A percentile compares a stretch with the other conserved stretches of the same genome.
phyloP scores from a whole-genome alignment of 768 basidiomycete genomes.

The Leccinum disarticulatum region DNA sequence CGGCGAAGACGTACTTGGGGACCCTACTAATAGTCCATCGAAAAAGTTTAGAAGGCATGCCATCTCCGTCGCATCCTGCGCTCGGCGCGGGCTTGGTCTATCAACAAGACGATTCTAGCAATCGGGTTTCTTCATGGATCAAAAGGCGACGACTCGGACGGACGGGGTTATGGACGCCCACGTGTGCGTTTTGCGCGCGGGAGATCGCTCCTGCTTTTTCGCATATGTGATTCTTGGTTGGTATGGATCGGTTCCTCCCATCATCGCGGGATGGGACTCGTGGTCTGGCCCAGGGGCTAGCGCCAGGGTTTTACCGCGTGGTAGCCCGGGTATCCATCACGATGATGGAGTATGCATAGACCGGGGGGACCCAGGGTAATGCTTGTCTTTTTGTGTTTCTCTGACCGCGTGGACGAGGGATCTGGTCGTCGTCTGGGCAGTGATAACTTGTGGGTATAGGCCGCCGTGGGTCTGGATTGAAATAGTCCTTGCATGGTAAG shows the following conservation, averaged over 20 bases:
- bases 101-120: background rate
- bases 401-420: no score
- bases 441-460: background rate
- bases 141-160: background rate
- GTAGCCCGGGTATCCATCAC: background rate
- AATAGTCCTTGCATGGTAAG: background rate
- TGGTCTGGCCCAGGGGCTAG: background rate
- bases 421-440: background rate
- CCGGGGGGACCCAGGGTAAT: no score
- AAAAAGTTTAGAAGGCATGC: background rate
- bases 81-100: background rate
- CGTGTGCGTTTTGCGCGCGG: background rate
- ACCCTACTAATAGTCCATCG: no score
- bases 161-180: background rate
- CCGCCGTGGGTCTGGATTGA: background rate
- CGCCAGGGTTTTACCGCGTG: no score
- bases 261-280: background rate
- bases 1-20: background rate
- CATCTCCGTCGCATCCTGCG: background rate
- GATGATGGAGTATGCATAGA: background rate
- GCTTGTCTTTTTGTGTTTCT: no score
- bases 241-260: background rate
- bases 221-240: background rate
- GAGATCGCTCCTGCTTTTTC: background rate
- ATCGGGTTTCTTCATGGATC: background rate